Conservation (phyloP, 1,284 basidiomycete genomes). For the Hypsizygus ulmarius region DNA sequence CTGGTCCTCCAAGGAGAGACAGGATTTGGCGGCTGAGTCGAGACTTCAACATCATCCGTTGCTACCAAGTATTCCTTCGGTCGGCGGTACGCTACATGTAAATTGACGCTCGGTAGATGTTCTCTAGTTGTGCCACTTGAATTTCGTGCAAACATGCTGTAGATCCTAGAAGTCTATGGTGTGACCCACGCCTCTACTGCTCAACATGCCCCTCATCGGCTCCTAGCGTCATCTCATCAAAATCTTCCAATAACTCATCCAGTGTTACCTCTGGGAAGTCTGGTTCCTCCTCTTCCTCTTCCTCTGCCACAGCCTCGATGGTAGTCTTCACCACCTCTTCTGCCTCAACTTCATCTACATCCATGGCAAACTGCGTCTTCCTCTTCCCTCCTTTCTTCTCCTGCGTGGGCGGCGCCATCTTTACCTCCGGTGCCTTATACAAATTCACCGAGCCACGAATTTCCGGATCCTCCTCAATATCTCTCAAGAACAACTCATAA, state of each 20-base stretch:
- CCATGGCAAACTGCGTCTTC: constrained; percentile 66
- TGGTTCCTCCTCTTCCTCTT: constrained; percentile 72
- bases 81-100: too few relatives aligned
- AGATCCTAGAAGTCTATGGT: too few relatives aligned
- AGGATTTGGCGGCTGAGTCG: too few relatives aligned
- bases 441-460: constrained; percentile 87
- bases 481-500: constrained; percentile 94
- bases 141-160: too few relatives aligned
- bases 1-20: too few relatives aligned
- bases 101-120: too few relatives aligned
- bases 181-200: too few relatives aligned
- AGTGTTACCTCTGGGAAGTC: constrained; percentile 90
- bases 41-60: too few relatives aligned
- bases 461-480: constrained; percentile 96
- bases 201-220: constrained; percentile 6
- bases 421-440: constrained; percentile 67
- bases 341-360: constrained; percentile 55
- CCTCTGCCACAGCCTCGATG: constrained; percentile 44
- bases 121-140: too few relatives aligned
- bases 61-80: too few relatives aligned
- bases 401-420: constrained; percentile 40
- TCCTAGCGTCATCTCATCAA: constrained; percentile 79
- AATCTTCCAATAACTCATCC: constrained; percentile 89
- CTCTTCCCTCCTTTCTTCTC: constrained; percentile 40
- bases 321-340: constrained; percentile 25